Conservation (phyloP, 139 green algal species). For the Chlamydomonas sp. region DNA sequence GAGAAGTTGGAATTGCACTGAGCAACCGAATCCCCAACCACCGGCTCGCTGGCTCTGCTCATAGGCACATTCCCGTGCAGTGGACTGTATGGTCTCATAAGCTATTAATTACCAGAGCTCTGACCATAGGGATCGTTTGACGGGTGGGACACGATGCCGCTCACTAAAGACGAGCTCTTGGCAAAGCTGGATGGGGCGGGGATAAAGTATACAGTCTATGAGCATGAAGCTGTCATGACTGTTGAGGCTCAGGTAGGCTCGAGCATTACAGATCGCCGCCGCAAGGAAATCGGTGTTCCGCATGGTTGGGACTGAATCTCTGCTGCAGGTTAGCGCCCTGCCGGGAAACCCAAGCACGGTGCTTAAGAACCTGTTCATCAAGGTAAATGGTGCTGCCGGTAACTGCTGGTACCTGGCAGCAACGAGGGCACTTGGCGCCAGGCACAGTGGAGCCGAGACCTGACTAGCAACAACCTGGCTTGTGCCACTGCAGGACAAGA, state of each 20-base stretch:
- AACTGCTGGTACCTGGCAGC: background rate
- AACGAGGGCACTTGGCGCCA: too few species aligned
- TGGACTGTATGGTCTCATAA: too few species aligned
- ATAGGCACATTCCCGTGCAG: too few species aligned
- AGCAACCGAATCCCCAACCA: too few species aligned
- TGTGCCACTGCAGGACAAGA: constrained; percentile 72
- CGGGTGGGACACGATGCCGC: background rate
- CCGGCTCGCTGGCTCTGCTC: too few species aligned
- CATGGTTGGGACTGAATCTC: background rate
- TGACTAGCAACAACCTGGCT: too few species aligned
- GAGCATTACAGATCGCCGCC: background rate
- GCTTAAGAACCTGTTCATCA: constrained; percentile 51
- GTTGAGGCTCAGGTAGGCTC: constrained; percentile 46
- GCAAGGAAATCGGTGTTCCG: background rate
- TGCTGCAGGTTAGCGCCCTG: constrained; percentile 24
- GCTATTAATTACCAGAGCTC: too few species aligned
- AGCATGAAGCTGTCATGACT: constrained; percentile 43
- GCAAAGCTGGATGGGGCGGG: constrained; percentile 19
- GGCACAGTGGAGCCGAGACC: too few species aligned
- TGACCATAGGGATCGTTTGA: too few species aligned
- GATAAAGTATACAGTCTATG: constrained; percentile 17
- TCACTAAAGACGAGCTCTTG: constrained; percentile 39
- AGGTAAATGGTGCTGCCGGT: constrained; percentile 6
- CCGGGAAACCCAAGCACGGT: constrained; percentile 30
- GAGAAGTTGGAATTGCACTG: too few species aligned